Conservation (phyloP, 345 rosid genomes). For the Aethionema arabicum region DNA sequence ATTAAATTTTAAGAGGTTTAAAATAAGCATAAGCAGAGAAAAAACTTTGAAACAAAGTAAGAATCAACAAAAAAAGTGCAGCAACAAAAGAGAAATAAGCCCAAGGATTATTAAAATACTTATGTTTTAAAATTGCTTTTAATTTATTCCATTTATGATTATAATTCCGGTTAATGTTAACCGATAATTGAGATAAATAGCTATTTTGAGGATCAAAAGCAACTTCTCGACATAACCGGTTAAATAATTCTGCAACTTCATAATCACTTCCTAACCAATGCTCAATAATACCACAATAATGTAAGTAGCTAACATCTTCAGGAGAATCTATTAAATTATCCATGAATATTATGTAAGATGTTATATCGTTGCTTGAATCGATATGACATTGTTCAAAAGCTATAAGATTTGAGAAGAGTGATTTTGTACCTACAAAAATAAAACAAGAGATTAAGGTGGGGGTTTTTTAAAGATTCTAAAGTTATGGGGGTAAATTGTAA, state of each 20-base stretch:
- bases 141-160: constrained; percentile 76
- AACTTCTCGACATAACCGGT: constrained; percentile 76
- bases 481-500: not conserved
- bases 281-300: constrained; percentile 73
- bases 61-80: constrained; percentile 58
- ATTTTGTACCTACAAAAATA: constrained; percentile 45
- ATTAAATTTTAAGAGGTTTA: constrained; percentile 43
- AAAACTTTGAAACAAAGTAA: constrained; percentile 70
- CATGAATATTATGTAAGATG: constrained; percentile 79
- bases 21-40: constrained; percentile 69
- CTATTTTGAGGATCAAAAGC: constrained; percentile 69
- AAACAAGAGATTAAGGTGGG: not conserved
- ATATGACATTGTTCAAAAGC: constrained; percentile 87
- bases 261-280: constrained; percentile 83
- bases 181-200: constrained; percentile 56
- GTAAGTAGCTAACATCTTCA: constrained; percentile 68
- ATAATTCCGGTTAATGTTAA: constrained; percentile 56
- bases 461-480: not conserved
- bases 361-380: constrained; percentile 70
- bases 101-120: constrained; percentile 81
- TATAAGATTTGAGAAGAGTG: constrained; percentile 79
- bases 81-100: constrained; percentile 71
- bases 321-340: constrained; percentile 83
- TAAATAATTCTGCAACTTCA: constrained; percentile 79
- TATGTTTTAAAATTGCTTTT: constrained; percentile 71